phyloP scores from a whole-genome alignment of 345 rosid species.

The Melastoma malabathricum region DNA sequence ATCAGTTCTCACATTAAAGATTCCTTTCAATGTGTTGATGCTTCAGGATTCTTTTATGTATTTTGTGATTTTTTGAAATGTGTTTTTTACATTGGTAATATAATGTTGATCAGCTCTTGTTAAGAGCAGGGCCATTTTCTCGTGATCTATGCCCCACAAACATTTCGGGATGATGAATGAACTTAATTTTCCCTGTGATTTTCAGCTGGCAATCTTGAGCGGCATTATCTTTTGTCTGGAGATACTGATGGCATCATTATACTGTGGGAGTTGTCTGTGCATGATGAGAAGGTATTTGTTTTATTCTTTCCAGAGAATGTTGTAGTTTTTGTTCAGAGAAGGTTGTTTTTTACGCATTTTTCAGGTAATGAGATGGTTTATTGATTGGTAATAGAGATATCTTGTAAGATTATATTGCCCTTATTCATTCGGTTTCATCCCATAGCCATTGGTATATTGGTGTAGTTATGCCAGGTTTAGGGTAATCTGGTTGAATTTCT shows the following conservation, averaged over 20 bases:
- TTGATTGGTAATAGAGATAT: no score
- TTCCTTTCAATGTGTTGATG: no score
- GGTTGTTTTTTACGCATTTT: background rate
- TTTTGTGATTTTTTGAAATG: no score
- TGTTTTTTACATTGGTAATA: no score
- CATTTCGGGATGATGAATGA: background rate
- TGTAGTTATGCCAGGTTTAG: background rate
- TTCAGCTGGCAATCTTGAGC: conserved; percentile 45
- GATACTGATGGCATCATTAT: conserved; percentile 62
- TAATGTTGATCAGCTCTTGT: background rate
- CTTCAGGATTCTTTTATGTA: no score
- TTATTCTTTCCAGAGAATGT: background rate
- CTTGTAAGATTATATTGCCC: no score
- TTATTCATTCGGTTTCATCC: no score
- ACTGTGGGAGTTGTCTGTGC: conserved; percentile 62
- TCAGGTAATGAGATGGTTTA: background rate
- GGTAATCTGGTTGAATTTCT: background rate
- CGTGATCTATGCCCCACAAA: background rate
- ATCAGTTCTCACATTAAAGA: no score
- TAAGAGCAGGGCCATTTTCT: background rate
- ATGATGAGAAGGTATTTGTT: conserved; percentile 32
- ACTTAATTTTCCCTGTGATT: conserved; percentile 3
- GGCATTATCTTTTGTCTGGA: conserved; percentile 72
- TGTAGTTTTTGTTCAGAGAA: background rate
- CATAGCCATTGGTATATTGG: no score